These are phyloP conservation scores for Nymphaea colorata DNA, from an alignment of 164 flowering plant species.

Conservation along the genomic window DNA sequence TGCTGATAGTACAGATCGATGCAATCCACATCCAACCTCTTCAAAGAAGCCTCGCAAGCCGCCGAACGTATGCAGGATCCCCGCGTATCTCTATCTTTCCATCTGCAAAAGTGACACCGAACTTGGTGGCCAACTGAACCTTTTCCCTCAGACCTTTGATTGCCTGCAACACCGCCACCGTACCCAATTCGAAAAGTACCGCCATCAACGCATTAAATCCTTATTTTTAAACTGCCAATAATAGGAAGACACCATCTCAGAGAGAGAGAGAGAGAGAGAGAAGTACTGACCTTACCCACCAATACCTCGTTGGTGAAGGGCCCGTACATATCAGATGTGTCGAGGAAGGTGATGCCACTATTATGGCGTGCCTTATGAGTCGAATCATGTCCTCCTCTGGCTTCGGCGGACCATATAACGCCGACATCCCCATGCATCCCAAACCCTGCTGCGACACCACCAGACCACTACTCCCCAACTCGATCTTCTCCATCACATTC, in stretches of 20 bases:
- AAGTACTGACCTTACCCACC: conserved; percentile 1
- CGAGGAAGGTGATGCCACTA: conserved; percentile 6
- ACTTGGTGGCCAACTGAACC: conserved; percentile 19
- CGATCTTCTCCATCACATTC: conserved; percentile 2
- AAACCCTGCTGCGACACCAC: conserved; percentile 6
- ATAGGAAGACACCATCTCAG: background rate
- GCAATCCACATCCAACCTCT: conserved; percentile 5
- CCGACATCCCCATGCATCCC: conserved; percentile 10
- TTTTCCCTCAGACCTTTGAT: conserved; percentile 14
- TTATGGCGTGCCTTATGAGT: conserved; percentile 9
- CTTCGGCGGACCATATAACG: conserved; percentile 7
- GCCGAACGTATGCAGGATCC: conserved; percentile 7
- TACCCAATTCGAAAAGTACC: background rate
- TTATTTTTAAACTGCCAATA: too few relatives aligned
- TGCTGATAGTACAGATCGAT: conserved; percentile 12
- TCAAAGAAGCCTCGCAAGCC: conserved; percentile 7
- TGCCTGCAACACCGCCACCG: conserved; percentile 10
- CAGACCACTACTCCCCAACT: conserved; percentile 5
- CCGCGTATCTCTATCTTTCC: background rate
- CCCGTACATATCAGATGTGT: conserved; percentile 6
- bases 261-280: background rate
- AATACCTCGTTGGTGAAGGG: conserved; percentile 7
- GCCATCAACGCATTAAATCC: background rate
- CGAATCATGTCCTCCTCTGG: conserved; percentile 8
- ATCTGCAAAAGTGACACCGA: conserved; percentile 4